Evolutionary conservation across 352 stramenopile genomes (phyloP), one percentile per base, ranked within the genome.

Genomic region (Phytopythium helicoides): DNA sequence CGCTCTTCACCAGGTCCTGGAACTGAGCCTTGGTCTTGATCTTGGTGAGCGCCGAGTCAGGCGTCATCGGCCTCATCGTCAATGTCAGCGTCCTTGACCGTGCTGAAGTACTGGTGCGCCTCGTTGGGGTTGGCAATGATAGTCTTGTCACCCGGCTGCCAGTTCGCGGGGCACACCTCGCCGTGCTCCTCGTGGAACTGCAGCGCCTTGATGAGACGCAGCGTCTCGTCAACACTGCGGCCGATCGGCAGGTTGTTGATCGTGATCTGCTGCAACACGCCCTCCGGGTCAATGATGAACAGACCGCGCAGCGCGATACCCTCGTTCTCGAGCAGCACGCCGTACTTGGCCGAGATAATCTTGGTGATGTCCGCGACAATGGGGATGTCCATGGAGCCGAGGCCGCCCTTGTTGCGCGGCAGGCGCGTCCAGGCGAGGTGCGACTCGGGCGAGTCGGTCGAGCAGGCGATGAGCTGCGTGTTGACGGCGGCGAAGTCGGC

Each of bases 291-390:
- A 61, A 98, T 98, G 67, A 98, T 94, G 69, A 97, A 98, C 22
- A 97, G 77, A 1, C 89, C 93, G 38, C 90, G 86, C 21, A 97
- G 75, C 21, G 92, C 87, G 33, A 97, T 67, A 34, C 92, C 90
- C 2, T 72, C 73, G 49, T 92, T 70, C 52, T 94, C 81, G 15
- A 97, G 63, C 14, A 97, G 75, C 48, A 97, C 89, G 31, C 89
- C 91, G 58, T 97, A 97, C 67, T 96, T 90, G 47, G 75, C 73
- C 41, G 86, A 76, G 65, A 97, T 96, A 52, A 87, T 54, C 76
- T 98, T 98, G 47, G 87, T 97, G 26, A 96, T 85, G 64, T 98
- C 93, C 10, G 89, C 77, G n/a, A 98, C 73, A 12, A 98, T 86
- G 12, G 93, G 92, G 60, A 97, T 97, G 58, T 90, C 68, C 89